Conservation (phyloP, 1,284 basidiomycete genomes). For the Puccinia novopanici region DNA sequence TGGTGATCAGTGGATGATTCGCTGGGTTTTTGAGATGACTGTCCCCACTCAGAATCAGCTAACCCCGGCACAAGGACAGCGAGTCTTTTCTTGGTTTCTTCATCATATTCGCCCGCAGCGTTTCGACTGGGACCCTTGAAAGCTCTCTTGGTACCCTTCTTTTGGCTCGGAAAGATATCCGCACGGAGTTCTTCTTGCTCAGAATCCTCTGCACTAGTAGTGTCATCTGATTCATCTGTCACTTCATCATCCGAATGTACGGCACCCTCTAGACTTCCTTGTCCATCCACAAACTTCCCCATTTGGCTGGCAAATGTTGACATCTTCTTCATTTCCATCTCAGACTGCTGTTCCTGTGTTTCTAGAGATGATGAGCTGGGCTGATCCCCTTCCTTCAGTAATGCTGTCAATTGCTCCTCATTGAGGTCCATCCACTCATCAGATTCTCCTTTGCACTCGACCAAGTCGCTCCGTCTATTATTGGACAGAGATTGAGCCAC, state of each 20-base stretch:
- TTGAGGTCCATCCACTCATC: conserved; percentile 55
- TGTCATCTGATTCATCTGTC: conserved; percentile 51
- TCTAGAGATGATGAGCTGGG: conserved; percentile 58
- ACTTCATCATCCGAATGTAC: conserved; percentile 55
- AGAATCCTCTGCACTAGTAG: conserved; percentile 32
- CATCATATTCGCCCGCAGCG: too few species aligned
- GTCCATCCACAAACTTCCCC: conserved; percentile 78
- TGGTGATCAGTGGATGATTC: too few species aligned
- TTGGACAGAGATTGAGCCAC: background rate
- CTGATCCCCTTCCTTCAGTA: conserved; percentile 58
- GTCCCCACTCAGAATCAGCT: too few species aligned
- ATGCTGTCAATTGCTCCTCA: conserved; percentile 62
- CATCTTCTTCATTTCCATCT: conserved; percentile 70
- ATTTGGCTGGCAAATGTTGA: conserved; percentile 78
- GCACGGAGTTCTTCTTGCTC: conserved; percentile 54
- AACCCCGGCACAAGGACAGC: too few species aligned
- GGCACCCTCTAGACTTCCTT: conserved; percentile 83
- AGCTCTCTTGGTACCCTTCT: too few species aligned
- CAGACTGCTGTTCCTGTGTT: conserved; percentile 52
- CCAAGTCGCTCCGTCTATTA: background rate
- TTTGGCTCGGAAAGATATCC: too few species aligned
- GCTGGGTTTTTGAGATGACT: too few species aligned
- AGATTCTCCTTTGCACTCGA: conserved; percentile 52
- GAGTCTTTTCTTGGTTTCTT: too few species aligned
- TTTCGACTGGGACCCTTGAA: too few species aligned